Evolutionary conservation across 176 grass and related monocot genomes (phyloP).

Genomic region (Juncus effusus): DNA sequence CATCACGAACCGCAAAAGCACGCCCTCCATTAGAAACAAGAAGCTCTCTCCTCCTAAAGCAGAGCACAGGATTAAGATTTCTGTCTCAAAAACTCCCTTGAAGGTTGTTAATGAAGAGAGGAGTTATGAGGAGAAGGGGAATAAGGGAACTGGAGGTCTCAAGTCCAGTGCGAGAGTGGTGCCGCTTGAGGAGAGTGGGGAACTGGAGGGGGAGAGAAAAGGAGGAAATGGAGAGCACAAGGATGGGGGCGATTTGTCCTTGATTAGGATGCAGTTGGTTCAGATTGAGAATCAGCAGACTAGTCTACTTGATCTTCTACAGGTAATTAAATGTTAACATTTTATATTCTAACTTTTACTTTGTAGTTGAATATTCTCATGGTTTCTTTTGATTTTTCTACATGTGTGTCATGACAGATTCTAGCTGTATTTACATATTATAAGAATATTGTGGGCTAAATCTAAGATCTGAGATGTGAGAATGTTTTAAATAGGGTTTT

Average conservation of each 20-base stretch:
- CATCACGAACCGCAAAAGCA: constrained; percentile 40
- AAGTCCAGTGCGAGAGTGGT: constrained; percentile 74
- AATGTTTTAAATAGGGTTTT: too few relatives aligned
- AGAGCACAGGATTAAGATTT: constrained; percentile 41
- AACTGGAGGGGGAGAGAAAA: constrained; percentile 36
- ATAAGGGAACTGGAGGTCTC: constrained; percentile 30
- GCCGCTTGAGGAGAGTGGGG: constrained; percentile 45
- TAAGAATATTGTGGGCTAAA: too few relatives aligned
- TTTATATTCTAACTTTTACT: neutral
- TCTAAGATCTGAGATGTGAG: too few relatives aligned
- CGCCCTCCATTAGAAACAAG: constrained; percentile 63
- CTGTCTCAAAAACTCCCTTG: constrained; percentile 40
- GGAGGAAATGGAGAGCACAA: constrained; percentile 36
- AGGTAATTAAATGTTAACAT: constrained; percentile 43
- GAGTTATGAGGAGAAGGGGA: constrained; percentile 57
- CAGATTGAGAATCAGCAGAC: constrained; percentile 95
- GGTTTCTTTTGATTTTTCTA: too few relatives aligned
- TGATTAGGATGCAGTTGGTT: constrained; percentile 84
- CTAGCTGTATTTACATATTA: constrained; percentile 7
- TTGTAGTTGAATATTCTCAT: too few relatives aligned
- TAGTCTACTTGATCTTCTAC: constrained; percentile 83
- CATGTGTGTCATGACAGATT: neutral
- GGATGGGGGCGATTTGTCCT: constrained; percentile 64
- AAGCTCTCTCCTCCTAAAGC: constrained; percentile 53
- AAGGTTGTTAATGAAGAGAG: constrained; percentile 58